These are phyloP conservation scores for Crithidia thermophila DNA, from an alignment of 208 protist species.

Conservation along the genomic window DNA sequence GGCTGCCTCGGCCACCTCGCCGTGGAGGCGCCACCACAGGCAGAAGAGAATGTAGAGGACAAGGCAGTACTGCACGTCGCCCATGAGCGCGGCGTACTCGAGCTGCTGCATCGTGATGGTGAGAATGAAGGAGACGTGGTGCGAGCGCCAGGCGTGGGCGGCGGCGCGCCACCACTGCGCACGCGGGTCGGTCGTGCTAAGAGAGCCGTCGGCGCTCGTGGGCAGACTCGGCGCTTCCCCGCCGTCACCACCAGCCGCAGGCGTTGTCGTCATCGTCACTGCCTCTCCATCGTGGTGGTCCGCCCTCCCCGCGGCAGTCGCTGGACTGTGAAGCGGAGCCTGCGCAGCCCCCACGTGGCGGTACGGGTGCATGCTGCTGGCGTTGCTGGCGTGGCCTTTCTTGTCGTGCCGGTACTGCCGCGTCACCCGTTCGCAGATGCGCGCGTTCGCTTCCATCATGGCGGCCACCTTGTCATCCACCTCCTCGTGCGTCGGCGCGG, in stretches of 20 bases:
- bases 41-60: constrained; percentile 79
- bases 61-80: constrained; percentile 82
- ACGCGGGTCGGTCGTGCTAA: constrained; percentile 42
- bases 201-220: background rate
- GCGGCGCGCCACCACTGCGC: constrained; percentile 71
- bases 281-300: background rate
- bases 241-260: background rate
- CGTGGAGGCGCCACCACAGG: constrained; percentile 80
- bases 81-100: constrained; percentile 77
- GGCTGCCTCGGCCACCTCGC: constrained; percentile 30
- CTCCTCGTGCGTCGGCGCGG: constrained; percentile 26
- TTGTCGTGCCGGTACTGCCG: constrained; percentile 7
- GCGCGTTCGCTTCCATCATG: constrained; percentile 57
- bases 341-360: background rate
- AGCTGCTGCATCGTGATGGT: constrained; percentile 59
- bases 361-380: too few species aligned
- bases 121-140: constrained; percentile 55
- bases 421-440: constrained; percentile 33
- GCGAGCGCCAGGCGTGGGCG: constrained; percentile 66
- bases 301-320: background rate
- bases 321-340: background rate
- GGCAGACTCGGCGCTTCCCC: background rate
- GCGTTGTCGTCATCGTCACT: background rate
- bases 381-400: background rate
- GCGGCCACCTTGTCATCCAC: constrained; percentile 46